Base-by-base conservation (phyloP, 78 protist species). In the Capsaspora owczarzaki region DNA sequence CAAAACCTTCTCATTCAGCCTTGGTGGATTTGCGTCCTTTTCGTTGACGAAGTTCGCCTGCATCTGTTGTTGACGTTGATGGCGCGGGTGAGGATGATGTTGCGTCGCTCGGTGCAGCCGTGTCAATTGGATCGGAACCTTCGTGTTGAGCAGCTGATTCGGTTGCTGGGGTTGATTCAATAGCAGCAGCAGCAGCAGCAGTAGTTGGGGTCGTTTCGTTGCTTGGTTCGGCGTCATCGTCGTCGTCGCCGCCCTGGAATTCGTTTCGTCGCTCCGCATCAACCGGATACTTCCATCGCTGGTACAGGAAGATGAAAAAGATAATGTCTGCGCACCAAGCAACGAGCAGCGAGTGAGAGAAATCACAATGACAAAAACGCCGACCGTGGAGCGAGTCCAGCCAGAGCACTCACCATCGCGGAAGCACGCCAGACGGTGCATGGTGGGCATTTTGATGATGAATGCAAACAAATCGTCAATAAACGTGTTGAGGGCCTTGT, bases 381-480 rank as follows among this genome's bases (percentile, higher is more conserved):
- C 35, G 60, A 75, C 25, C 5, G 41, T 14, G 72, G 12, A 75
- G 12, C 29, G 41, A 75, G 10, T 49, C 29, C 31, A 38, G 6
- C 16, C 22, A 10, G 37, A n/a, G 31, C 6, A 1, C 46, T 42
- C 60, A 85, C 72, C 96, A 76, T 97, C 99, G 56, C 99, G 84
- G 46, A 97, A 85, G 84, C 97, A 92, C 61, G 97, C 92, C 31
- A 97, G 72, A 37, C 99, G 86, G 60, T 96, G 98, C 74, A 88
- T 25, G 23, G 82, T 69, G 23, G 99, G 99, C 99, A 96, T 96
- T 74, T 63, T 76, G 80, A 97, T 92, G 82, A 93, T 79, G 61
- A 93, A 96, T 0, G 98, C 96, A 77, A 95, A 96, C 56, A 95
- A 74, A 74, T 96, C 99, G 84, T 96, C 99, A 76, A 97, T 90